Conservation (phyloP, 352 stramenopile genomes). For the Phytopythium kandeliae region DNA sequence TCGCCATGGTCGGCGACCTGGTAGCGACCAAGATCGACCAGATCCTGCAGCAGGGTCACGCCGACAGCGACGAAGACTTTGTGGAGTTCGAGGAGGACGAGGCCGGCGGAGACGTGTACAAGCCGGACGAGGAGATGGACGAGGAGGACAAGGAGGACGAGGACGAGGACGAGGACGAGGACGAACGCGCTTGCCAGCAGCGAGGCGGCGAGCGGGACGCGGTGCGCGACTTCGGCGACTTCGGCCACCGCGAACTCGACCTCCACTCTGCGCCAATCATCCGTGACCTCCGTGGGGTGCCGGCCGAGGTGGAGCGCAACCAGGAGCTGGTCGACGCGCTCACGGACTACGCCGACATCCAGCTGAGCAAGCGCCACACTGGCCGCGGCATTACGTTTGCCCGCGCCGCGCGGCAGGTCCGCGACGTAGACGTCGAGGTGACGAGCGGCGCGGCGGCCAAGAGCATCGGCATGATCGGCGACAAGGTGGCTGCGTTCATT, state of each 20-base stretch:
- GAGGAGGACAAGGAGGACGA: constrained; percentile 10
- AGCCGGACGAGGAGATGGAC: constrained; percentile 8
- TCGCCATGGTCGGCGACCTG: constrained; percentile 50
- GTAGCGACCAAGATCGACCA: constrained; percentile 70
- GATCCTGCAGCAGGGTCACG: constrained; percentile 64
- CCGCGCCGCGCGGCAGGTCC: constrained; percentile 50
- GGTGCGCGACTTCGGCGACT: not conserved
- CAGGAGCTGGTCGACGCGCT: constrained; percentile 61
- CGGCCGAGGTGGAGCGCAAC: constrained; percentile 39
- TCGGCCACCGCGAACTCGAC: constrained; percentile 10
- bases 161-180: not conserved
- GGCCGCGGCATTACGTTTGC: constrained; percentile 59
- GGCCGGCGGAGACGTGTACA: constrained; percentile 14
- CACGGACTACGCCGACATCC: constrained; percentile 46
- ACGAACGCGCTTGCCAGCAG: not conserved
- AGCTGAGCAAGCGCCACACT: constrained; percentile 46
- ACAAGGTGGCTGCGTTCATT: constrained; percentile 58
- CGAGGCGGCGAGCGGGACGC: not conserved
- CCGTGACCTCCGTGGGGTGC: constrained; percentile 33
- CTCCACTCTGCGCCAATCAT: constrained; percentile 38
- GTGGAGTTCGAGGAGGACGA: constrained; percentile 45
- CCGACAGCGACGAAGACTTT: constrained; percentile 59
- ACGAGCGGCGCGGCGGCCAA: constrained; percentile 44
- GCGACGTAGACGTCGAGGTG: constrained; percentile 36
- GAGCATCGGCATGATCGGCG: constrained; percentile 45